Percentiles rank a stretch among this genome's conserved stretches.
Evolutionary conservation across 441 rosid genomes (phyloP).

Genomic region (Gossypium davidsonii): DNA sequence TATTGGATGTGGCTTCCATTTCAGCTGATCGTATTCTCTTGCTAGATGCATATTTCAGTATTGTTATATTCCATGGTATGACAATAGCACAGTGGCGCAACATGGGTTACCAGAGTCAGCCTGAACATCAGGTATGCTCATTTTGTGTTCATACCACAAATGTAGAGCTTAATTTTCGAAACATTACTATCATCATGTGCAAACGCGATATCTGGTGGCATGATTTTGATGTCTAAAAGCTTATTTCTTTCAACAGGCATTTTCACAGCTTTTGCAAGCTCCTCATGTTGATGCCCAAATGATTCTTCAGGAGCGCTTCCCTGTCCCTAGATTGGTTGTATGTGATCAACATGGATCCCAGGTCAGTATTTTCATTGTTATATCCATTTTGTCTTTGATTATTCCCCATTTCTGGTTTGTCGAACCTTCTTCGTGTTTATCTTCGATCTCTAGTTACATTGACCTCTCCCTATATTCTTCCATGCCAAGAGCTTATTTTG

Average conservation of each 20-base stretch:
- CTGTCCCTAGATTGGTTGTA: slow-evolving; percentile 90
- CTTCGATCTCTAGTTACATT: too few species aligned
- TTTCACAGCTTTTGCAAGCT: slow-evolving; percentile 82
- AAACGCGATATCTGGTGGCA: background rate
- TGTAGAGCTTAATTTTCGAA: background rate
- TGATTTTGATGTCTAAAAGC: background rate
- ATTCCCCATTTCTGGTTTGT: background rate
- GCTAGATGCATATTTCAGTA: slow-evolving; percentile 87
- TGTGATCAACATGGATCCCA: slow-evolving; percentile 99
- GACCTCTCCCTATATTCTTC: background rate
- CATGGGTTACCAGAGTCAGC: slow-evolving; percentile 93
- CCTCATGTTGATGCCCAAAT: slow-evolving; percentile 73
- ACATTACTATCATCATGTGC: background rate
- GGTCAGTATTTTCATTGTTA: slow-evolving; percentile 34
- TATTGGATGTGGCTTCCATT: slow-evolving; percentile 96
- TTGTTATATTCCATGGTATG: slow-evolving; percentile 99
- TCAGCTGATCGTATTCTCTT: slow-evolving; percentile 87
- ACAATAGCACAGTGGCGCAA: slow-evolving; percentile 99
- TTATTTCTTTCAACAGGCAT: slow-evolving; percentile 49
- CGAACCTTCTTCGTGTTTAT: background rate
- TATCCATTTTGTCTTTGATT: background rate
- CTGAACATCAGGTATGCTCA: slow-evolving; percentile 63
- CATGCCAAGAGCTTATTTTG: slow-evolving; percentile 8
- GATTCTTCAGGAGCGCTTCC: slow-evolving; percentile 81
- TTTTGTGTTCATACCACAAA: background rate